phyloP scores from a whole-genome alignment of 1,284 basidiomycete species.

The Meira miltonrushii region DNA sequence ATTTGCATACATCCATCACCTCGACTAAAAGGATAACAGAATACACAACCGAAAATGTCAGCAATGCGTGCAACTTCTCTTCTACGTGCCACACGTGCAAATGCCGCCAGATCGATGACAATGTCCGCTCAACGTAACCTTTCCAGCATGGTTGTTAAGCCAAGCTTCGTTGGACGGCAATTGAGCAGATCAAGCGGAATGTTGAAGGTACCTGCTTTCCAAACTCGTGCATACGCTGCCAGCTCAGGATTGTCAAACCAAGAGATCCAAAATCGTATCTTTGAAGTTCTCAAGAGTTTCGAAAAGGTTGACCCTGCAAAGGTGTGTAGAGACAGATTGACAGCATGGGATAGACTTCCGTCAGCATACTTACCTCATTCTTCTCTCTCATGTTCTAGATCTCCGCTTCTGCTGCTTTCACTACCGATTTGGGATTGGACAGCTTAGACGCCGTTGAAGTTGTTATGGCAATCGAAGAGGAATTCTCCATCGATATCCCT shows the following conservation, averaged over 20 bases:
- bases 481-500: conserved; percentile 80
- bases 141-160: neutral
- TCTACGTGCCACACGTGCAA: neutral
- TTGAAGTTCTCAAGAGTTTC: conserved; percentile 86
- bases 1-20: too few relatives aligned
- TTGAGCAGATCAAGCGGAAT: too few relatives aligned
- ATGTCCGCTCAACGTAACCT: neutral
- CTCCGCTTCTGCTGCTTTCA: conserved; percentile 68
- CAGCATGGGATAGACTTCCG: neutral
- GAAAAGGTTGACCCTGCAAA: conserved; percentile 87
- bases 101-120: neutral
- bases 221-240: conserved; percentile 64
- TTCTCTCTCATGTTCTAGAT: conserved; percentile 61
- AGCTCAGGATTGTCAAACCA: conserved; percentile 69
- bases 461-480: conserved; percentile 99
- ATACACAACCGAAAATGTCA: neutral
- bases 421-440: conserved; percentile 85
- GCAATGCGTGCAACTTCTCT: neutral
- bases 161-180: neutral
- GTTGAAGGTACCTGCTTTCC: conserved; percentile 14
- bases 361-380: neutral
- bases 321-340: conserved; percentile 34
- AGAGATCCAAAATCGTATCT: conserved; percentile 72
- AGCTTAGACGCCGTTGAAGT: conserved; percentile 97
- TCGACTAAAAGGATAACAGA: too few relatives aligned